These are phyloP conservation scores for Arabidopsis arenosa DNA, from an alignment of 345 rosid genomes.

Conservation along the genomic window DNA sequence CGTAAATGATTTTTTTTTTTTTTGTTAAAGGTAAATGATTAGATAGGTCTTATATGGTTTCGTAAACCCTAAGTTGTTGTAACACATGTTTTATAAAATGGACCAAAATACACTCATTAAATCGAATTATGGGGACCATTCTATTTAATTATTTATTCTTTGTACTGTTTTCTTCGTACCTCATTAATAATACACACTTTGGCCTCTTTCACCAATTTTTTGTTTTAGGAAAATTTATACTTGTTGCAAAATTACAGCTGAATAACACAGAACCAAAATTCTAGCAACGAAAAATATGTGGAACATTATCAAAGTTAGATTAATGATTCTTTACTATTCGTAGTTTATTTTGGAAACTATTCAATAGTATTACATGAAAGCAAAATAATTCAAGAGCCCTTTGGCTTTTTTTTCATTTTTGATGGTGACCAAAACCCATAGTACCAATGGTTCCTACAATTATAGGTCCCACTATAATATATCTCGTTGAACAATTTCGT, in stretches of 20 bases:
- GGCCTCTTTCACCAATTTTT: constrained; percentile 21
- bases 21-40: constrained; percentile 18
- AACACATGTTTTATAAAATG: constrained; percentile 15
- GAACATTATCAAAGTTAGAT: neutral
- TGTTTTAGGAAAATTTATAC: neutral
- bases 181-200: constrained; percentile 34
- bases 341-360: constrained; percentile 22
- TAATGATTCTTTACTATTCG: constrained; percentile 19
- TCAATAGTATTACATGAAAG: constrained; percentile 24
- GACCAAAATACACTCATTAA: constrained; percentile 19
- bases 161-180: constrained; percentile 38
- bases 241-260: neutral
- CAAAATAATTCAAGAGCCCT: constrained; percentile 28
- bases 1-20: constrained; percentile 21
- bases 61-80: constrained; percentile 28
- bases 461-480: constrained; percentile 25
- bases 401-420: constrained; percentile 30
- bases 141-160: constrained; percentile 40
- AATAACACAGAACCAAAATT: neutral
- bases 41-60: constrained; percentile 26
- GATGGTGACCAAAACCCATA: constrained; percentile 31
- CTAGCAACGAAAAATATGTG: neutral
- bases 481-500: constrained; percentile 9
- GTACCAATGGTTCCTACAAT: constrained; percentile 17
- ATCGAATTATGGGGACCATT: constrained; percentile 40